Evolutionary conservation across 164 flowering plant genomes (phyloP).

Genomic region (Vitis labrusca): DNA sequence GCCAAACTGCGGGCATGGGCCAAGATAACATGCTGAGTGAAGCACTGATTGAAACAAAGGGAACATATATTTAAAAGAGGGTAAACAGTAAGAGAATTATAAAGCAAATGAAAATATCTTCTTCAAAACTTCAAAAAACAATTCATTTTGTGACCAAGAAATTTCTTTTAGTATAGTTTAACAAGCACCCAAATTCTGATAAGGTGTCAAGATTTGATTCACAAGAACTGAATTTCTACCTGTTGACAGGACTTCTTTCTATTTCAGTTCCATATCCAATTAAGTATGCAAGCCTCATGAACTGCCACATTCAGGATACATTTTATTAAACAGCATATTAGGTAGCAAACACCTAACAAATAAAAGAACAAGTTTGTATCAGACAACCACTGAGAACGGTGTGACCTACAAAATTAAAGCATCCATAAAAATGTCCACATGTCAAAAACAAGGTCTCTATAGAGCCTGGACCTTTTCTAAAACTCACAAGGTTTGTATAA

Average conservation of each 20-base stretch:
- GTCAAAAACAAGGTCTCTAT: too few relatives aligned
- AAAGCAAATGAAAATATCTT: neutral
- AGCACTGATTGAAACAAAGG: slow-evolving; percentile 57
- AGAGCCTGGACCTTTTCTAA: too few relatives aligned
- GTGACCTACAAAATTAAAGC: too few relatives aligned
- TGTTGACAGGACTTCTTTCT: slow-evolving; percentile 92
- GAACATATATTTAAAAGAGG: neutral
- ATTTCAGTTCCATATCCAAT: slow-evolving; percentile 86
- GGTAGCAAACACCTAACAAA: neutral
- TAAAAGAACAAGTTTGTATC: neutral
- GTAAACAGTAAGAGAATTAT: slow-evolving; percentile 3
- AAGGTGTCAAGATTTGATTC: neutral
- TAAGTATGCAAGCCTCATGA: slow-evolving; percentile 91
- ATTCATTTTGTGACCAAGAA: neutral
- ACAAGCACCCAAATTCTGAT: neutral
- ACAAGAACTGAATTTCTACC: slow-evolving; percentile 38
- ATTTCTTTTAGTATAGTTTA: neutral
- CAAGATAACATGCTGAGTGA: slow-evolving; percentile 96
- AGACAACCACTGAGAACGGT: neutral
- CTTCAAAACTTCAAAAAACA: neutral
- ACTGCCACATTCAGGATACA: slow-evolving; percentile 53
- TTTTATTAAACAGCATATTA: slow-evolving; percentile 1
- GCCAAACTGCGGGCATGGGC: slow-evolving; percentile 97
- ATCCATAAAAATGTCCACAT: too few relatives aligned
- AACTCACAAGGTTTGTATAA: too few relatives aligned